phyloP scores from a whole-genome alignment of 2,329 filamentous ascomycete genomes.

The Pestalotiopsis sp. region DNA sequence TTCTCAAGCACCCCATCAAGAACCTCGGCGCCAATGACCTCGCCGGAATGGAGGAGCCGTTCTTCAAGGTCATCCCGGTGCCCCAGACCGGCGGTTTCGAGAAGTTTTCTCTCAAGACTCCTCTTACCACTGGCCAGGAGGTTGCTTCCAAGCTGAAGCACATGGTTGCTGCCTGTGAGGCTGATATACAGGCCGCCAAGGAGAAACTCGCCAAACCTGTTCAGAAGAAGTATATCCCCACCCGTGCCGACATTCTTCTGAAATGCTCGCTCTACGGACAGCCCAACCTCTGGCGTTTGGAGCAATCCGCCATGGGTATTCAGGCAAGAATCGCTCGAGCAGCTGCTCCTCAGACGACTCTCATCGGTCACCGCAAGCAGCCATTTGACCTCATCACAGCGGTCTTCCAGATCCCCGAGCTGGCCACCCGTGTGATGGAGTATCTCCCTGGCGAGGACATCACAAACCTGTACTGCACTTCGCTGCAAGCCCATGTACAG shows the following conservation, averaged over 20 bases:
- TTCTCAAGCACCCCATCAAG: neutral
- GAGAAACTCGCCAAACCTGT: no score
- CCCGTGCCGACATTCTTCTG: no score
- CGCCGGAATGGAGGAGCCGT: neutral
- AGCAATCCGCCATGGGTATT: neutral
- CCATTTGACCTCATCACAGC: slow-evolving; percentile 2
- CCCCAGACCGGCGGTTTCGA: neutral
- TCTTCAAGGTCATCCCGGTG: neutral
- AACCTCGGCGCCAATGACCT: neutral
- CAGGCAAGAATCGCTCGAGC: neutral
- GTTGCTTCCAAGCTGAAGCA: neutral
- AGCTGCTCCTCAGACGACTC: neutral
- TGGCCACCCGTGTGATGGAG: slow-evolving; percentile 42
- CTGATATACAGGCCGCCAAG: no score
- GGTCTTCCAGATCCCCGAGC: slow-evolving; percentile 24
- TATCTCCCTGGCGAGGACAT: slow-evolving; percentile 51
- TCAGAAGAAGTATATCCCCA: no score
- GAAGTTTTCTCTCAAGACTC: slow-evolving; percentile 9
- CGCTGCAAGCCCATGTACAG: slow-evolving; percentile 54
- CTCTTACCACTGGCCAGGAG: slow-evolving; percentile 1
- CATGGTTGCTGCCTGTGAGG: neutral
- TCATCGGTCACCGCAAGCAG: no score
- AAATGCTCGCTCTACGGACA: no score
- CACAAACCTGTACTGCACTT: slow-evolving; percentile 54
- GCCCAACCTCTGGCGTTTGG: no score